Evolutionary conservation across 352 stramenopile species (phyloP), one percentile per base, ranked within the genome.

Genomic region (Pythium myriotylum): DNA sequence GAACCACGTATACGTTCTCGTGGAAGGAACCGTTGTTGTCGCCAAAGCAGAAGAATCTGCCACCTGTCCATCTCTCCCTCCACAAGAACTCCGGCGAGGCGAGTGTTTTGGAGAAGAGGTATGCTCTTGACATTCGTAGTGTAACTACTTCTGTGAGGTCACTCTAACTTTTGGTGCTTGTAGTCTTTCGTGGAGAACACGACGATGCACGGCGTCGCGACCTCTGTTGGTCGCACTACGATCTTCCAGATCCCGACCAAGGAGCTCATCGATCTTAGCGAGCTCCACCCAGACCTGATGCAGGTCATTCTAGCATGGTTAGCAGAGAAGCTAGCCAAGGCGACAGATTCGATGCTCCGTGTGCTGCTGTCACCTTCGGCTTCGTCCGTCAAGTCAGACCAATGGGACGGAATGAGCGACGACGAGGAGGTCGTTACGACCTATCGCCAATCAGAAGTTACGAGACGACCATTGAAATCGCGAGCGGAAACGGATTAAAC

Each of bases 71-170:
- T 3, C 41, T 1, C 35, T 58, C 45, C 56, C 61, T 8, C 68
- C 62, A 17, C 60, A 78, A 16, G 84, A 92, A 35, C 72, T 91
- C 13, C 81, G 74, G n/a, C 68, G 77, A 24, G 83, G 83, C 0
- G 81, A 89, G 19, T 93, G 82, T 49, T 92, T 95, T 60, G 86
- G 86, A n/a, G 84, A 93, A 81, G 82, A 92, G 79, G 86, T 84
- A 70, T 14, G 59, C 24, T 2, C 20, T 23, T 40, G 35, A 27
- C 47, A 35, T 54, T 62, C 27, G 3, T 19, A 32, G 20, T 32
- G 2, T 20, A 3, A 22, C 48, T 68, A 26, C 13, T 17, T 39
- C 6, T 20, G 29, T 40, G 8, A 17, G 23, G 6, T 59, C 2
- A 24, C 16, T 22, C 19, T 42, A 20, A 47, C 20, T 40, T 22